These are phyloP conservation scores for Penicillium crustosum DNA, from an alignment of 2,329 filamentous ascomycete species.

Conservation along the genomic window DNA sequence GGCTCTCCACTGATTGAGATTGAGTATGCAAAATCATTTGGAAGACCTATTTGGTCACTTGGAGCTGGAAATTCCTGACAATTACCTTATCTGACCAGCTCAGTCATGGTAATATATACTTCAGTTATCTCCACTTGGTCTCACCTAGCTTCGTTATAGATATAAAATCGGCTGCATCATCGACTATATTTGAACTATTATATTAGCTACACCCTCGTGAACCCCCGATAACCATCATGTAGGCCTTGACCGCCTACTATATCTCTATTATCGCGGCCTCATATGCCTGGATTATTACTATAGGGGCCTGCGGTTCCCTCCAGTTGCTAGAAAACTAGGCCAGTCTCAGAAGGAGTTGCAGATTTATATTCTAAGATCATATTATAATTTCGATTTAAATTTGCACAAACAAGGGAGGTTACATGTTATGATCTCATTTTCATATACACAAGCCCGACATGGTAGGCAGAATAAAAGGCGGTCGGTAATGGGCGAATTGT, in stretches of 20 bases:
- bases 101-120: no score
- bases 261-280: neutral
- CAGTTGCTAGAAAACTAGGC: neutral
- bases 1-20: no score
- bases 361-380: no score
- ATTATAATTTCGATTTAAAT: neutral
- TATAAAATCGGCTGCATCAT: neutral
- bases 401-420: neutral
- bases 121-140: no score
- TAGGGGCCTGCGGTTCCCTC: neutral
- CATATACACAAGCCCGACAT: neutral
- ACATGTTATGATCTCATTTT: neutral
- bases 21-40: no score
- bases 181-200: neutral
- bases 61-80: no score
- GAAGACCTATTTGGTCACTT: no score
- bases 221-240: neutral
- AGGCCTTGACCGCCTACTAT: neutral
- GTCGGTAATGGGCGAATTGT: neutral
- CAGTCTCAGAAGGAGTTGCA: neutral
- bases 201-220: neutral
- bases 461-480: slow-evolving; percentile 1
- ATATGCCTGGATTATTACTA: neutral
- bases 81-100: neutral
- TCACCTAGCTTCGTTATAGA: neutral